phyloP scores from a whole-genome alignment of 2,329 filamentous ascomycete genomes.

The Polychaeton citri region DNA sequence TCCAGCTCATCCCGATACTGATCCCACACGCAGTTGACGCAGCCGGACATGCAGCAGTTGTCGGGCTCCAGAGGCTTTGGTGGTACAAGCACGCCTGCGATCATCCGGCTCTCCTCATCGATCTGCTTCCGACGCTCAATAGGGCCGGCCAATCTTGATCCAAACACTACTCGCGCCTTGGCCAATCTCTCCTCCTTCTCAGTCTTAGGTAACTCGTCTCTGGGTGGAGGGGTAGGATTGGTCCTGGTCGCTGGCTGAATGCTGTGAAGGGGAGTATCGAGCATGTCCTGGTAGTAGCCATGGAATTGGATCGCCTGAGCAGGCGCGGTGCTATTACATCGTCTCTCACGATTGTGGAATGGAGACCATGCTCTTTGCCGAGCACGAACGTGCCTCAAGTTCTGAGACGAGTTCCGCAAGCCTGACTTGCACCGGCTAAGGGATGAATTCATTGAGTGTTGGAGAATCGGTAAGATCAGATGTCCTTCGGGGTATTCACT shows the following conservation, averaged over 20 bases:
- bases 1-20: slow-evolving; percentile 83
- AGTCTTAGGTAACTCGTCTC: slow-evolving; percentile 29
- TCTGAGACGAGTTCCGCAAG: too few species aligned
- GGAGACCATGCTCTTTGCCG: too few species aligned
- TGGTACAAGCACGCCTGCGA: slow-evolving; percentile 73
- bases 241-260: slow-evolving; percentile 7
- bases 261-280: slow-evolving; percentile 8
- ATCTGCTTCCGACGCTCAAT: slow-evolving; percentile 52
- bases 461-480: too few species aligned
- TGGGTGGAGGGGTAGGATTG: slow-evolving; percentile 18
- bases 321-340: neutral
- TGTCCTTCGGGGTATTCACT: too few species aligned
- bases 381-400: too few species aligned
- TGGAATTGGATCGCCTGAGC: slow-evolving; percentile 7
- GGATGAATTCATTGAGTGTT: too few species aligned
- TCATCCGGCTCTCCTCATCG: slow-evolving; percentile 44
- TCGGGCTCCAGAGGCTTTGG: slow-evolving; percentile 80
- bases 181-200: slow-evolving; percentile 42
- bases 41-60: slow-evolving; percentile 98
- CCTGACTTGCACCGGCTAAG: too few species aligned
- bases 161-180: slow-evolving; percentile 62
- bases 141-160: slow-evolving; percentile 62
- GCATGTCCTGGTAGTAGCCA: slow-evolving; percentile 13
- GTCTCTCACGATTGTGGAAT: too few species aligned
- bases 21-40: slow-evolving; percentile 96